A percentile compares a stretch with the other conserved stretches of the same genome.
Evolutionary conservation across 371 early-diverging fungal species (phyloP).

Genomic region (Rhizopus arrhizus): DNA sequence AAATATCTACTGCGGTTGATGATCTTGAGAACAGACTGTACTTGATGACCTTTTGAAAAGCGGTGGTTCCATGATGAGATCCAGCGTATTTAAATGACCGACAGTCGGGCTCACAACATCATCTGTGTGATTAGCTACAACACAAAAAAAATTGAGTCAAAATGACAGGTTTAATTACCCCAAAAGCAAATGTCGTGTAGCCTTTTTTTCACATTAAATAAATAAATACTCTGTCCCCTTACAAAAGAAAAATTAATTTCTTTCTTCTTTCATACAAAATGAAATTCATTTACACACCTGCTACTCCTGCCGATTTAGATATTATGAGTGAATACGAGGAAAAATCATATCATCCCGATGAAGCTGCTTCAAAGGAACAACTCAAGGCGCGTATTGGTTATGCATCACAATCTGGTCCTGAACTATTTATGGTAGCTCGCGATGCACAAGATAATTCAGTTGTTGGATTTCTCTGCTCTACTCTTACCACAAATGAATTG

Average conservation of each 20-base stretch:
- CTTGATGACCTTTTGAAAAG: too few relatives aligned
- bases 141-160: too few relatives aligned
- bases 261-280: slow-evolving; percentile 6
- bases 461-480: slow-evolving; percentile 65
- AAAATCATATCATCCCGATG: slow-evolving; percentile 60
- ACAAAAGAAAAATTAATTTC: neutral
- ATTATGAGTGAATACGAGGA: slow-evolving; percentile 40
- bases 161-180: too few relatives aligned
- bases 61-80: too few relatives aligned
- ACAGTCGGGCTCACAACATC: too few relatives aligned
- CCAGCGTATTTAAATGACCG: too few relatives aligned
- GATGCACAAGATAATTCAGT: slow-evolving; percentile 27
- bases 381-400: slow-evolving; percentile 54
- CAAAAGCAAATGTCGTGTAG: too few relatives aligned
- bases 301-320: slow-evolving; percentile 36
- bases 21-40: too few relatives aligned
- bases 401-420: slow-evolving; percentile 44
- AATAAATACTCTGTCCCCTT: too few relatives aligned
- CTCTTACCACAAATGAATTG: slow-evolving; percentile 43
- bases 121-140: too few relatives aligned
- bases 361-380: slow-evolving; percentile 64
- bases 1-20: too few relatives aligned
- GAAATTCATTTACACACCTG: slow-evolving; percentile 22
- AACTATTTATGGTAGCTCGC: slow-evolving; percentile 62
- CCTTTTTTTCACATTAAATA: too few relatives aligned